Evolutionary conservation across 176 grass and related monocot species (phyloP).

Genomic region (Aegilops tauschii): DNA sequence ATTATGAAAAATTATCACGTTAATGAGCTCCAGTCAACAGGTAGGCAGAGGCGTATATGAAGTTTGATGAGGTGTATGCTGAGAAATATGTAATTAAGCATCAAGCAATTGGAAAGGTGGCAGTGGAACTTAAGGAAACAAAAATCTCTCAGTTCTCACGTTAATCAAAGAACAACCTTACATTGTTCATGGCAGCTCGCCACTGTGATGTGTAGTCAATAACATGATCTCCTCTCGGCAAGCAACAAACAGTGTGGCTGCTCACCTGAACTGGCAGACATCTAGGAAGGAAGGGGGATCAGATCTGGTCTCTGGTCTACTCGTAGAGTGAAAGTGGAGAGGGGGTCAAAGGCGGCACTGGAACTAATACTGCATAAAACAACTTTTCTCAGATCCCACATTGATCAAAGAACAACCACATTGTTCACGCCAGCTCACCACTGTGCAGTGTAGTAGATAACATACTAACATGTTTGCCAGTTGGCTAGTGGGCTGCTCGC

Average conservation of each 20-base stretch:
- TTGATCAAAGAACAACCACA: not conserved
- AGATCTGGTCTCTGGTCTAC: not conserved
- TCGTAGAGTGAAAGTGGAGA: not conserved
- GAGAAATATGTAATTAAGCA: not conserved
- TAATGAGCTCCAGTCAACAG: not conserved
- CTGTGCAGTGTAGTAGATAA: not conserved
- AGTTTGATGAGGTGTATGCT: not conserved
- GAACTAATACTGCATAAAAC: not conserved
- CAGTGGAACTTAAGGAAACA: not conserved
- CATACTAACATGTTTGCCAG: not conserved
- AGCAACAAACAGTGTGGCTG: not conserved
- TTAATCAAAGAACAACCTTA: not conserved
- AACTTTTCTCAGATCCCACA: not conserved
- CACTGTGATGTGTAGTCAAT: not conserved
- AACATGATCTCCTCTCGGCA: not conserved
- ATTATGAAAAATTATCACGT: not conserved
- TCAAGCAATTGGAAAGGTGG: constrained; percentile 2
- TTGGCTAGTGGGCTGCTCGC: not conserved
- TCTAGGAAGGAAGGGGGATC: not conserved
- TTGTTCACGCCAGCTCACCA: not conserved
- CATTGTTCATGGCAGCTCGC: not conserved
- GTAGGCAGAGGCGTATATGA: not conserved
- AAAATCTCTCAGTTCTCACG: not conserved
- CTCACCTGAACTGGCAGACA: not conserved
- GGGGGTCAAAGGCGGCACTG: not conserved